Base-by-base conservation (phyloP, 805 yeast genomes). In the Saccharomycopsis oosterbeekiorum region DNA sequence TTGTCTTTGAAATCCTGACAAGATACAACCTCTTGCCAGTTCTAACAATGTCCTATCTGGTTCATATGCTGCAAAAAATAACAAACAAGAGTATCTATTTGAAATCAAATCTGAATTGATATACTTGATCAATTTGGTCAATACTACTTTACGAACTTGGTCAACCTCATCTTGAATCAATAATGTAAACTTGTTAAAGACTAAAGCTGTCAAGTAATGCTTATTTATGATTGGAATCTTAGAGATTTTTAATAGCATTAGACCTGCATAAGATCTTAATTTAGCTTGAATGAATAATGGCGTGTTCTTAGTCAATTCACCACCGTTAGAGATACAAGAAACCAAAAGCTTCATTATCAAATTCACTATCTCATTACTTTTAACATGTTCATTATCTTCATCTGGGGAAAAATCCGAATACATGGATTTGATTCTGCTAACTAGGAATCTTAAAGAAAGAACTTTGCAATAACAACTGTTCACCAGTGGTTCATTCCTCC, bases 11-110 rank as follows among this genome's bases (percentile, higher is more conserved):
- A 80, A 78, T 15, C 85, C 77, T 0, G 93, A 85, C 55, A 78
- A 77, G 4, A 89, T 78, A 97, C 97, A 91, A 1, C 85, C 86
- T 42, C 77, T 76, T 0, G 83, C 79, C 50, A 81, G 80, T 1
- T 73, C 70, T 63, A 77, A 80, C 47, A 89, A 69, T 0, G 71
- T 71, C 2, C 66, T 67, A 36, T 81, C 79, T 0, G 96, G 93
- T 68, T 91, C 97, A 68, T 82, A 84, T 0, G 94, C 96, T 67
- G 81, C 76, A 69, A 88, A 86, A 69, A 86, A 89, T 0, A 88
- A 74, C 24, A 89, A 70, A 0, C 90, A 85, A 53, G 87, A 68
- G 67, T 84, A 89, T 63, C 83, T 78, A 60, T 84, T 85, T 0
- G 96, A 83, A 2, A 90, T 77, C 10, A 70, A 65, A 58, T 79